Base-by-base conservation (phyloP, 140 eudicot species). In the Flaveria floridana region DNA sequence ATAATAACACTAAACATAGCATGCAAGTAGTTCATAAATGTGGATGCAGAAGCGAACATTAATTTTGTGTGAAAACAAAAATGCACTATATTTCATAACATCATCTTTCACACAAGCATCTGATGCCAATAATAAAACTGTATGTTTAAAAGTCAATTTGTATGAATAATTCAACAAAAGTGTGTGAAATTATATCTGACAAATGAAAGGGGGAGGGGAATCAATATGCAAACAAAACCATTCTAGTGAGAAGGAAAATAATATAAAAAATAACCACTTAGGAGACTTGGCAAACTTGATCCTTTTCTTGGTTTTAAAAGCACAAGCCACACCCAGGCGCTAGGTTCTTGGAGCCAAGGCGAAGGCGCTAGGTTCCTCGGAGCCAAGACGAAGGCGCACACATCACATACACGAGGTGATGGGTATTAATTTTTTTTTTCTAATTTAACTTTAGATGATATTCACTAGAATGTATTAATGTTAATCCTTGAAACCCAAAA, bases 131-230 rank as follows among this genome's bases (percentile, higher is more conserved):
- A n/a, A n/a, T n/a, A n/a, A n/a, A n/a, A n/a, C n/a, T n/a, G n/a
- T n/a, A n/a, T n/a, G n/a, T n/a, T n/a, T n/a, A n/a, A n/a, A n/a
- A n/a, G n/a, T n/a, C n/a, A n/a, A n/a, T n/a, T n/a, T n/a, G n/a
- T n/a, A n/a, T n/a, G n/a, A 52, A 52, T 8, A 70, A 70, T 52
- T 71, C 48, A 51, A 71, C 75, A 28, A 71, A 71, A 16, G 19
- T 16, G 62, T 21, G 26, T 10, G 21, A 51, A 71, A 71, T 19
- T 16, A 70, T 26, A 53, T 26, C 15, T 2, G 9, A 3, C 25
- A 7, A 15, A 53, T 16, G 64, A 16, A 71, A 61, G 14, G 42
- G 18, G 10, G n/a, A 52, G n/a, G 16, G 16, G n/a, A 30, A n/a
- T 52, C 34, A 11, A 37, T 52, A 71, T 14, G 46, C 23, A 71